Conservation (phyloP, 2,329 filamentous ascomycete genomes). For the Acephala macrosclerotiorum region DNA sequence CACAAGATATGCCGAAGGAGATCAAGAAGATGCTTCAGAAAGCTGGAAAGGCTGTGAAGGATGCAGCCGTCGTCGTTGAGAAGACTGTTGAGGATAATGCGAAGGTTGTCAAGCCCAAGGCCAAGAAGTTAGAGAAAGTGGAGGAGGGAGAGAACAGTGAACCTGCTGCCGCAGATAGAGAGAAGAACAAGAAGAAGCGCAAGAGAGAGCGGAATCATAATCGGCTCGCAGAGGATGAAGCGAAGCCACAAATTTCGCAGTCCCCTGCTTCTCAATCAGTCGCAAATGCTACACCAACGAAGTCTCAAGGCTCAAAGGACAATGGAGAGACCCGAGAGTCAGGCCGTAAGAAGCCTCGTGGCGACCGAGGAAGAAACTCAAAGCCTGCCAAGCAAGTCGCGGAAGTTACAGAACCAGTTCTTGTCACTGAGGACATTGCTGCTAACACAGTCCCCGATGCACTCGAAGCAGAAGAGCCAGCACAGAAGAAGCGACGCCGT, state of each 20-base stretch:
- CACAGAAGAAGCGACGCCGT: conserved; percentile 17
- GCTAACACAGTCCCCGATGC: background rate
- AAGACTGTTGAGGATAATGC: conserved; percentile 1
- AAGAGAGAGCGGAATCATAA: conserved; percentile 39
- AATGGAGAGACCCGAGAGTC: background rate
- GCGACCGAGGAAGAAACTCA: background rate
- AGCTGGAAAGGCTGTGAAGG: conserved; percentile 5
- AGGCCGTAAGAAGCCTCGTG: background rate
- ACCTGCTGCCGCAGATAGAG: background rate
- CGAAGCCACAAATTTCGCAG: background rate
- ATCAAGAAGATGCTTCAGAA: conserved; percentile 3
- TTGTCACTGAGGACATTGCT: background rate
- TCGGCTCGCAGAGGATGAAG: conserved; percentile 22
- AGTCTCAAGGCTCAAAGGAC: background rate
- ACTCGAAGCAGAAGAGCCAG: background rate
- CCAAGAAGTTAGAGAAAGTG: background rate
- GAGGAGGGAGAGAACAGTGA: background rate
- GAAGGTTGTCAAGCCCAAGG: background rate
- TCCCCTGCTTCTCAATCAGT: background rate
- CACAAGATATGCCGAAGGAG: background rate
- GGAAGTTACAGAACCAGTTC: too few relatives aligned
- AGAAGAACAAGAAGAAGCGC: conserved; percentile 29
- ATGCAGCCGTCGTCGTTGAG: background rate
- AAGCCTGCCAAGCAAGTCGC: too few relatives aligned
- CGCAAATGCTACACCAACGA: background rate